Percentiles rank a stretch among this genome's conserved stretches.
Conservation (phyloP, 257 asterid species). For the Mitragyna speciosa region DNA sequence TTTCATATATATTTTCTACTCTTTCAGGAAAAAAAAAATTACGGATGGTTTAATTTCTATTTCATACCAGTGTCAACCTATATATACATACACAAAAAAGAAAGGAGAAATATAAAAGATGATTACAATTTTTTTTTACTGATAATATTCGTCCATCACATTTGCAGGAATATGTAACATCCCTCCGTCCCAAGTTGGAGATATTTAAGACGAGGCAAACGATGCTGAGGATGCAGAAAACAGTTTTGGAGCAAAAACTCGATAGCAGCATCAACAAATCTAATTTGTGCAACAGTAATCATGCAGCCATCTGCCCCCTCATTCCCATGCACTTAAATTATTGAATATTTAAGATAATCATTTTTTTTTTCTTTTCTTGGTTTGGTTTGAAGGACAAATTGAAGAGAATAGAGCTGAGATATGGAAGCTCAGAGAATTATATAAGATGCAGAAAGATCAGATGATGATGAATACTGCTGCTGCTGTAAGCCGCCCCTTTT, state of each 20-base stretch:
- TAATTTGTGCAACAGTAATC: slow-evolving; percentile 2
- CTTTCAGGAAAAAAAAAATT: too few species aligned
- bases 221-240: slow-evolving; percentile 1
- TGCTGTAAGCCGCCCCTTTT: neutral
- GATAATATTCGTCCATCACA: neutral
- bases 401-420: slow-evolving; percentile 18
- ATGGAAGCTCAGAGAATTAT: slow-evolving; percentile 7
- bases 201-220: neutral
- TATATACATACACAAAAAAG: neutral
- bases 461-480: neutral
- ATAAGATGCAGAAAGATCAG: neutral
- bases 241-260: slow-evolving; percentile 14
- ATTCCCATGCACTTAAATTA: neutral
- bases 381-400: slow-evolving; percentile 12
- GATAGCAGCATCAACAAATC: neutral
- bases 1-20: too few species aligned
- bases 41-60: neutral
- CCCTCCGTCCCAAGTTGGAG: slow-evolving; percentile 5
- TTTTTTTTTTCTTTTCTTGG: neutral
- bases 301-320: neutral
- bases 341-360: neutral
- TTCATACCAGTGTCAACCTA: too few species aligned
- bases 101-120: neutral
- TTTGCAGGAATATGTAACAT: slow-evolving; percentile 18
- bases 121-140: neutral